Base-by-base conservation (phyloP, 768 basidiomycete species). In the Suillus tomentosus region DNA sequence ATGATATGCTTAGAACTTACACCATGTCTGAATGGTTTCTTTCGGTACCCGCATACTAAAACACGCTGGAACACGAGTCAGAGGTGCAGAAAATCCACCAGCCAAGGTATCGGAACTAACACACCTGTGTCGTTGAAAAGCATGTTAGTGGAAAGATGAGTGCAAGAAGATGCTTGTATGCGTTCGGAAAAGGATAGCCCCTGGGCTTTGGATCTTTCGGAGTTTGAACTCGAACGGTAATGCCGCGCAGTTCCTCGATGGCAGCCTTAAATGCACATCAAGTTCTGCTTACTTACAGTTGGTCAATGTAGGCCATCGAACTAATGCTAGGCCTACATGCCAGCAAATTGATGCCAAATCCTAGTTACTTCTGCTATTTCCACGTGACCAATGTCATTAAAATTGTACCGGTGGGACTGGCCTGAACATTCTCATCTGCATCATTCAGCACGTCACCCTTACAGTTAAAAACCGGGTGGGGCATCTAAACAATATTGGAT, bases 21-120 rank as follows among this genome's bases (percentile, higher is more conserved):
- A 64, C 74, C 74, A 75, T 65, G 60, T 59, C 27, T 77, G 65
- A 24, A 40, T 62, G 17, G 70, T n/a, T 19, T 47, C 8, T 1
- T 48, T 68, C 34, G 75, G 72, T 7, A 75, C 74, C 4, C 58
- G 66, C 13, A 63, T 67, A 55, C 74, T 75, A 54, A 75, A 75
- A 61, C 73, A 76, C 10, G 74, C 74, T 75, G 48, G 6, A 31
- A 31, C 40, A 58, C 17, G 10, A 5, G 40, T 58, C 24, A 58
- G 57, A 42, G 10, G 27, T 31, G 17, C 39, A 58, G 5, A 19
- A 48, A 40, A 19, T 19, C 3, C 11, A 58, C 40, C 13, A 19
- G 17, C 3, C 5, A 40, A 10, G 8, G 22, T 2, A 8, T 57
- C 15, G 5, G 7, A 24, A 57, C 3, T 2, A 13, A 42, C 57